phyloP scores from a whole-genome alignment of 2,329 filamentous ascomycete species.

The Colletotrichum musicola region DNA sequence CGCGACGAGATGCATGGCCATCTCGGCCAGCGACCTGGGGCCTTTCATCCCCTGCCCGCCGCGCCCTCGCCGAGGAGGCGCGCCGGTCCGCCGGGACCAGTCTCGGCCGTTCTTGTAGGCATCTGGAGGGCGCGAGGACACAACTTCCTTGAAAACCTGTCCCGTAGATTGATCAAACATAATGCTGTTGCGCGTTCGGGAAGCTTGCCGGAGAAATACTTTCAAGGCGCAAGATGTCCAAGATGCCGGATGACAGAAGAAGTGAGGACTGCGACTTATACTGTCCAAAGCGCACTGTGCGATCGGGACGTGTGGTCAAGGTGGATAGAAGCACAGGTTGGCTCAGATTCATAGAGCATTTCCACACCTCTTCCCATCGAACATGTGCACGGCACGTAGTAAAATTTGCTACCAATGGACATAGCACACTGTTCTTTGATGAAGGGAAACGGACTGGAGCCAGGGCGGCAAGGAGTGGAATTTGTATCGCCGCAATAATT shows the following conservation, averaged over 20 bases:
- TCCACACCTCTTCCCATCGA: no score
- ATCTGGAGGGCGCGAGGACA: conserved; percentile 46
- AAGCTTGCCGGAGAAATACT: background rate
- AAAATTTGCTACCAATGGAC: no score
- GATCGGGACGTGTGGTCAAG: no score
- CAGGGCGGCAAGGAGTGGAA: background rate
- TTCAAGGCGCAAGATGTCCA: no score
- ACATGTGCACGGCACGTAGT: background rate
- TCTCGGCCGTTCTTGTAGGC: conserved; percentile 44
- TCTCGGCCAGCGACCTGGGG: conserved; percentile 53
- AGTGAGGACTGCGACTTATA: no score
- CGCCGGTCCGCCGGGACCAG: conserved; percentile 51
- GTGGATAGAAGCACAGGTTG: no score
- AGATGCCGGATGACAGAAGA: no score
- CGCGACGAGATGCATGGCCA: conserved; percentile 53
- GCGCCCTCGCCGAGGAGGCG: conserved; percentile 42
- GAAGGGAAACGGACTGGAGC: background rate
- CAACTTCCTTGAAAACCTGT: conserved; percentile 54
- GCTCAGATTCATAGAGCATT: no score
- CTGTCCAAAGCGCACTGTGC: no score
- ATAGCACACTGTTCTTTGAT: no score
- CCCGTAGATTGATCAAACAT: conserved; percentile 52
- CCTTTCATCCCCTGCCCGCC: conserved; percentile 45
- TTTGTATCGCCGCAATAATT: conserved; percentile 50
- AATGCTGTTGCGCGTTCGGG: background rate